A percentile compares a stretch with the other conserved stretches of the same genome.
phyloP scores from a whole-genome alignment of 1,284 basidiomycete species.

The Mycosarcoma mackinlayi region DNA sequence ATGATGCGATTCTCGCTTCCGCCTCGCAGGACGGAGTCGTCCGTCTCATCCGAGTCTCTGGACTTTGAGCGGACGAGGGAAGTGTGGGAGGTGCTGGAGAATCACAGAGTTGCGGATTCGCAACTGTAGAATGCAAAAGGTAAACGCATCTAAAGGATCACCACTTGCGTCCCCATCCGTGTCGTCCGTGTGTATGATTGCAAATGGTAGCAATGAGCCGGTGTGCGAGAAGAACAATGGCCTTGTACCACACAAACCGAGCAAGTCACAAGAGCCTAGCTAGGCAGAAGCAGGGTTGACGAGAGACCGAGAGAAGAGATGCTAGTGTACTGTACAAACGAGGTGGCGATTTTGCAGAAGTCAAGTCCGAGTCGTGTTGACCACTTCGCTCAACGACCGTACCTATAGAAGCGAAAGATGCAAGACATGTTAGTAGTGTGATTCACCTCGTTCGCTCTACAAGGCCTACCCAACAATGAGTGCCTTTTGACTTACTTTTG shows the following conservation, averaged over 20 bases:
- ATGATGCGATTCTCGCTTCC: constrained; percentile 49
- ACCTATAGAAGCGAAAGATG: constrained; percentile 14
- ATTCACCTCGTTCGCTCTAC: too few relatives aligned
- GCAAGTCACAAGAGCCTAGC: too few relatives aligned
- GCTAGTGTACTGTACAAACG: constrained; percentile 41
- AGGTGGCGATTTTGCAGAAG: neutral
- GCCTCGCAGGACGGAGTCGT: constrained; percentile 56
- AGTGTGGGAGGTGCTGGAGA: neutral
- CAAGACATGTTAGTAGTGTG: constrained; percentile 6
- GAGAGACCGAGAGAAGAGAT: constrained; percentile 4
- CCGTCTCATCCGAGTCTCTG: constrained; percentile 32
- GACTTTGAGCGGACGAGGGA: constrained; percentile 4
- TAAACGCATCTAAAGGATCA: too few relatives aligned
- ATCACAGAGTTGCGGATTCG: neutral
- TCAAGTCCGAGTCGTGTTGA: neutral
- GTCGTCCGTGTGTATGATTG: too few relatives aligned
- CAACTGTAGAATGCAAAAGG: neutral
- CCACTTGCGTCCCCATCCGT: too few relatives aligned
- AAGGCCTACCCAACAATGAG: too few relatives aligned
- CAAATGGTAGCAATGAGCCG: too few relatives aligned
- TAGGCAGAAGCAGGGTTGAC: constrained; percentile 1
- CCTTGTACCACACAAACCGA: too few relatives aligned
- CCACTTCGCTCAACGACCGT: constrained; percentile 25
- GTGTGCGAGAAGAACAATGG: too few relatives aligned
- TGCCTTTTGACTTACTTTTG: constrained; percentile 78